These are phyloP conservation scores for Colletotrichum orchidophilum DNA, from an alignment of 2,329 filamentous ascomycete species.

Conservation along the genomic window DNA sequence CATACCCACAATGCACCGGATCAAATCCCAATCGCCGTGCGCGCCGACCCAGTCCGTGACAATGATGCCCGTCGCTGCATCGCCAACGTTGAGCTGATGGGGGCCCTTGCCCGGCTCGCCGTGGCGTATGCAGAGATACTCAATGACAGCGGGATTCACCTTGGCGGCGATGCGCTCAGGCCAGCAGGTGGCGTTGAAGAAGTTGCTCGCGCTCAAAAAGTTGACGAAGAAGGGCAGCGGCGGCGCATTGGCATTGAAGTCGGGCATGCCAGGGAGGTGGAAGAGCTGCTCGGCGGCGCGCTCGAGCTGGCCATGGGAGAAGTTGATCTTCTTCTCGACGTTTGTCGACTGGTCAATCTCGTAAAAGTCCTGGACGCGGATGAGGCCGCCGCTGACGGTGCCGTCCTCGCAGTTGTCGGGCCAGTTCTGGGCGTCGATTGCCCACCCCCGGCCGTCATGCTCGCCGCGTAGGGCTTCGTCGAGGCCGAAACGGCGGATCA, in stretches of 20 bases:
- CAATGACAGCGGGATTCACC: conserved; percentile 80
- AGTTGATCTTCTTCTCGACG: conserved; percentile 83
- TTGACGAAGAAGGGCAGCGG: conserved; percentile 82
- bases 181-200: conserved; percentile 93
- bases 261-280: conserved; percentile 49
- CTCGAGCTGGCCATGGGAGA: conserved; percentile 78
- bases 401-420: conserved; percentile 89
- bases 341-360: conserved; percentile 79
- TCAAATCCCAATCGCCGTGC: conserved; percentile 89
- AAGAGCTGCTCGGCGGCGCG: conserved; percentile 68
- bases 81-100: conserved; percentile 63
- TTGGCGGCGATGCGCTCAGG: conserved; percentile 89
- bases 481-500: conserved; percentile 82
- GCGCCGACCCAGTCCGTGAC: conserved; percentile 94
- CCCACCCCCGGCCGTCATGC: conserved; percentile 62
- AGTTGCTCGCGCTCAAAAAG: conserved; percentile 91
- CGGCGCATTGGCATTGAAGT: conserved; percentile 38
- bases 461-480: conserved; percentile 61
- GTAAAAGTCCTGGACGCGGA: conserved; percentile 95
- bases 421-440: conserved; percentile 75
- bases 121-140: conserved; percentile 69
- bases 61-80: conserved; percentile 85
- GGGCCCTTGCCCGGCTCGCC: conserved; percentile 61
- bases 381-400: conserved; percentile 72
- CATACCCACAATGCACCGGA: conserved; percentile 89